Percentiles rank a stretch among this genome's conserved stretches.
Evolutionary conservation across 768 basidiomycete genomes (phyloP).

Genomic region (Phanerodontia chrysosporium): DNA sequence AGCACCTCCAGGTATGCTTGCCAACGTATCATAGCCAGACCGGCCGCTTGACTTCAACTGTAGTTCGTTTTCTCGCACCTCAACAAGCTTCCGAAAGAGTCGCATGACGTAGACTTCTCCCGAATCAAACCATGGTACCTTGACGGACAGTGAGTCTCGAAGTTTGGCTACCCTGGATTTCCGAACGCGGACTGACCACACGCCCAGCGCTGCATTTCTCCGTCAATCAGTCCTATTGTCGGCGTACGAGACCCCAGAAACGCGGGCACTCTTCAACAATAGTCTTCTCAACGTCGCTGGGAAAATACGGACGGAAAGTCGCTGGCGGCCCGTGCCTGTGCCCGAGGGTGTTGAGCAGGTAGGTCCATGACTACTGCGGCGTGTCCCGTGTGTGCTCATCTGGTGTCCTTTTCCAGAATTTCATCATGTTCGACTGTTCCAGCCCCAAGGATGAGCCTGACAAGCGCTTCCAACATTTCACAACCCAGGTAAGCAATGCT

Average conservation of each 20-base stretch:
- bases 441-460: conserved; percentile 79
- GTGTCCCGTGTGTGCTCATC: neutral
- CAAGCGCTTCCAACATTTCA: conserved; percentile 83
- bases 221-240: conserved; percentile 89
- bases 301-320: conserved; percentile 64
- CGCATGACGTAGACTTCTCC: conserved; percentile 92
- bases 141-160: conserved; percentile 77
- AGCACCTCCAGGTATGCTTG: conserved; percentile 79
- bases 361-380: conserved; percentile 18
- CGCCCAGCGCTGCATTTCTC: conserved; percentile 68
- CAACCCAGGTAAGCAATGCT: conserved; percentile 58
- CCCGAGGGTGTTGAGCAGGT: conserved; percentile 84
- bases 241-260: conserved; percentile 87
- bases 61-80: conserved; percentile 84
- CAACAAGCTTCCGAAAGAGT: conserved; percentile 89
- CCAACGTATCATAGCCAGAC: neutral
- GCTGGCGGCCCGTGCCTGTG: conserved; percentile 72
- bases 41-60: neutral
- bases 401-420: conserved; percentile 43
- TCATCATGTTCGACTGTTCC: conserved; percentile 67
- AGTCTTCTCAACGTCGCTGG: conserved; percentile 80
- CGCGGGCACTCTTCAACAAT: conserved; percentile 72
- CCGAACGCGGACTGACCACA: neutral
- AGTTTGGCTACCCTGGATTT: neutral
- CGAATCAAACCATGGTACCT: conserved; percentile 98